Evolutionary conservation across 352 stramenopile species (phyloP).

Genomic region (Thalassiosira hispida): DNA sequence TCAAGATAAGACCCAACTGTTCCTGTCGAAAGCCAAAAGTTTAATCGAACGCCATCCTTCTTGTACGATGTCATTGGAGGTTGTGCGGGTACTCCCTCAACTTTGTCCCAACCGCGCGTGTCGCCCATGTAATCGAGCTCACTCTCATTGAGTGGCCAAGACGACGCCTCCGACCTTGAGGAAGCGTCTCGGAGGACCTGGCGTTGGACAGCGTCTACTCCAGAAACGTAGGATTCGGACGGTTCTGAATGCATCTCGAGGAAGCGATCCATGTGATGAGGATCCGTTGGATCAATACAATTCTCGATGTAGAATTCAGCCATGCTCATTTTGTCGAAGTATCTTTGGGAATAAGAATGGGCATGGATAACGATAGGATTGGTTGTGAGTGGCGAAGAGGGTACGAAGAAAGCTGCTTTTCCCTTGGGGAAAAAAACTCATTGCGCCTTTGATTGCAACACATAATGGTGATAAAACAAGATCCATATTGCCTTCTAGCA

Average conservation of each 20-base stretch:
- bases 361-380: too few relatives aligned
- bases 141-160: conserved; percentile 11
- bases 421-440: too few relatives aligned
- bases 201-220: too few relatives aligned
- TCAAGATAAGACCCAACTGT: conserved; percentile 36
- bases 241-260: background rate
- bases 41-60: conserved; percentile 21
- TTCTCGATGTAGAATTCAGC: conserved; percentile 29
- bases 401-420: too few relatives aligned
- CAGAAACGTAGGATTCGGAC: too few relatives aligned
- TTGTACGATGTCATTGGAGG: conserved; percentile 14
- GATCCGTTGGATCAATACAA: conserved; percentile 15
- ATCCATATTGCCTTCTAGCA: too few relatives aligned
- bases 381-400: too few relatives aligned
- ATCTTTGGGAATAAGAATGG: too few relatives aligned
- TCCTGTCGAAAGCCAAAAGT: conserved; percentile 33
- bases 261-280: conserved; percentile 16
- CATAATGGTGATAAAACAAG: too few relatives aligned
- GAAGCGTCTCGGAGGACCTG: background rate
- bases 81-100: background rate
- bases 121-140: conserved; percentile 2
- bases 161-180: too few relatives aligned
- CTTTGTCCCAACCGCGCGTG: background rate
- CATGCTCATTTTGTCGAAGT: background rate
- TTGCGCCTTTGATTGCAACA: too few relatives aligned